Conservation (phyloP, 345 rosid species). For the Murraya paniculata region DNA sequence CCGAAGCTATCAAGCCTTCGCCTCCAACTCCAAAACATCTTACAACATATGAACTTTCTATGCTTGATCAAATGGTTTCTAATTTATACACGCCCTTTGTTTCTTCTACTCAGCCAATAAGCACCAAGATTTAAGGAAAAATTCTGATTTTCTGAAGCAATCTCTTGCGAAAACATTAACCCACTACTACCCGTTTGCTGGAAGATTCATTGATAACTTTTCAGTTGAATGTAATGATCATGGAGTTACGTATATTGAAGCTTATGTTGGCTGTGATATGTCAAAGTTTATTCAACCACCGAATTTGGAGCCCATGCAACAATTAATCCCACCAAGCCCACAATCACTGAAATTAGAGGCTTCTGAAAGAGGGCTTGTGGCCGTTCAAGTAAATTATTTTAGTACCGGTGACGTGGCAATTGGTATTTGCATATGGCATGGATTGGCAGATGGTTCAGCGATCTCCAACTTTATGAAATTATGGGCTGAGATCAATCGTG, state of each 20-base stretch:
- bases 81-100: constrained; percentile 18
- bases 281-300: constrained; percentile 16
- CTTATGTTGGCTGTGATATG: constrained; percentile 2
- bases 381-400: constrained; percentile 23
- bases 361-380: background rate
- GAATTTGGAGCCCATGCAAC: background rate
- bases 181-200: constrained; percentile 26
- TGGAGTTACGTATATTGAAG: constrained; percentile 16
- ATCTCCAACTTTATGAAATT: too few relatives aligned
- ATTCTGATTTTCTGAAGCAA: background rate
- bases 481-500: too few relatives aligned
- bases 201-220: constrained; percentile 17
- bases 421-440: constrained; percentile 19
- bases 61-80: constrained; percentile 24
- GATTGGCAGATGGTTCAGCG: too few relatives aligned
- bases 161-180: constrained; percentile 21
- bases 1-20: constrained; percentile 15
- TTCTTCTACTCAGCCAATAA: constrained; percentile 15
- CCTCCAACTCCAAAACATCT: constrained; percentile 10
- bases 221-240: constrained; percentile 32
- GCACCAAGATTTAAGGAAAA: background rate
- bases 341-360: too few relatives aligned
- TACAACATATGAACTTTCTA: constrained; percentile 24
- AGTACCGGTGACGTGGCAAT: constrained; percentile 28
- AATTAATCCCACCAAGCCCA: constrained; percentile 16